Percentiles rank a stretch among this genome's conserved stretches.
These are phyloP conservation scores for Stylonectria norvegica DNA, from an alignment of 2,329 filamentous ascomycete genomes.

Conservation along the genomic window DNA sequence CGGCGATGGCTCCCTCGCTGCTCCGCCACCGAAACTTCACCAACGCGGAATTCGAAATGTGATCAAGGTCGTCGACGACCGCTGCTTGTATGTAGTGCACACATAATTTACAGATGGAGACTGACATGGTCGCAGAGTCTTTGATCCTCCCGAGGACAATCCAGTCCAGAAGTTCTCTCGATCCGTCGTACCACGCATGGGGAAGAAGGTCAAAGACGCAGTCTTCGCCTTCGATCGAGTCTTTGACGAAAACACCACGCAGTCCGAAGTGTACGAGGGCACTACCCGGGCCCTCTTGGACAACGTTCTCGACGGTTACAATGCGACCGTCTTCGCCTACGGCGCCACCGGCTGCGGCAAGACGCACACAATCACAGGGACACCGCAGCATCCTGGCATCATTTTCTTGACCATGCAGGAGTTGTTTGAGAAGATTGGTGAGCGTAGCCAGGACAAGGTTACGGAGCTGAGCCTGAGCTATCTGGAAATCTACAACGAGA, in stretches of 20 bases:
- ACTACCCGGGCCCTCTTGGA: conserved; percentile 89
- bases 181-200: conserved; percentile 74
- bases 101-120: neutral
- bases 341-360: conserved; percentile 97
- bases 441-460: conserved; percentile 78
- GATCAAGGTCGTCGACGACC: conserved; percentile 94
- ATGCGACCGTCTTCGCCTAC: conserved; percentile 97
- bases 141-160: conserved; percentile 94
- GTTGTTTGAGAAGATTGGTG: conserved; percentile 92
- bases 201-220: conserved; percentile 94
- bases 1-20: conserved; percentile 95
- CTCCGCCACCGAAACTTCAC: conserved; percentile 77
- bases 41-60: conserved; percentile 86
- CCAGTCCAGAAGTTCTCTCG: conserved; percentile 83
- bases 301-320: conserved; percentile 94
- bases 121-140: conserved; percentile 61
- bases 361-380: conserved; percentile 95
- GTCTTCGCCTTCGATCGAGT: conserved; percentile 96
- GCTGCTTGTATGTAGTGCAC: conserved; percentile 71
- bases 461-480: conserved; percentile 93
- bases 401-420: conserved; percentile 99
- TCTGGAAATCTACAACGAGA: conserved; percentile 98
- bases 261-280: conserved; percentile 91
- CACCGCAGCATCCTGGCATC: conserved; percentile 87
- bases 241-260: conserved; percentile 91